A percentile compares a stretch with the other conserved stretches of the same genome.
These are phyloP conservation scores for Chaetomiaceae sp. DNA, from an alignment of 2,329 filamentous ascomycete genomes.

Conservation along the genomic window DNA sequence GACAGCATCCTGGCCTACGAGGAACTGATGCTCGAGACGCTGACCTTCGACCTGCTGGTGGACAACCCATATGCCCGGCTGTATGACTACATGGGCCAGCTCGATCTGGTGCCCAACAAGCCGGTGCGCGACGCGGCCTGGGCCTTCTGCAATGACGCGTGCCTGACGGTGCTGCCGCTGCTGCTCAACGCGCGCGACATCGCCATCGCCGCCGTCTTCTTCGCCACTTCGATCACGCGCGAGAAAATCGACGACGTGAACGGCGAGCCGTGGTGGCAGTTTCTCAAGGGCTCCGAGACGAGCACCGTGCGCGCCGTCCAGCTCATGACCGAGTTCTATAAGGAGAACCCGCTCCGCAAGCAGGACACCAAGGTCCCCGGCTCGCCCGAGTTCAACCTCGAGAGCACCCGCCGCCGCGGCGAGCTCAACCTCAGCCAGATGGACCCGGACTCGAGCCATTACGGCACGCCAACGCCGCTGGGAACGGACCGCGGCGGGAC, in stretches of 20 bases:
- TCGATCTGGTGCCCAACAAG: constrained; percentile 68
- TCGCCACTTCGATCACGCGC: constrained; percentile 69
- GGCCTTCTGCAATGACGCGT: constrained; percentile 90
- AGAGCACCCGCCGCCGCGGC: constrained; percentile 49
- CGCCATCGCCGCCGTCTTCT: constrained; percentile 81
- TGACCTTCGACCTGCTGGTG: constrained; percentile 91
- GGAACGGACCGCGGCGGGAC: constrained; percentile 44
- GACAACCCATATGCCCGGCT: constrained; percentile 83
- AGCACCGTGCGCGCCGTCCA: constrained; percentile 70
- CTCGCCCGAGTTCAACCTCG: constrained; percentile 52
- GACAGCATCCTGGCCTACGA: constrained; percentile 91
- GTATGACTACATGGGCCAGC: constrained; percentile 62
- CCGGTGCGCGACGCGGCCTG: constrained; percentile 78
- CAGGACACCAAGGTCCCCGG: constrained; percentile 46
- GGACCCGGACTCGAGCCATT: constrained; percentile 43
- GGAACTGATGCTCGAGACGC: constrained; percentile 81
- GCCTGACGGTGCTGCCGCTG: constrained; percentile 77
- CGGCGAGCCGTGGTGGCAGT: constrained; percentile 83
- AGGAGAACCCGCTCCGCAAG: constrained; percentile 58
- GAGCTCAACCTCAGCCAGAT: constrained; percentile 38
- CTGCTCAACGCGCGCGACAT: constrained; percentile 75
- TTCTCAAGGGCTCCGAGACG: constrained; percentile 64
- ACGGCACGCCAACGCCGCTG: constrained; percentile 48
- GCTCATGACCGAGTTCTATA: constrained; percentile 66
- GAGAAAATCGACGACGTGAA: constrained; percentile 71